phyloP scores from a whole-genome alignment of 768 basidiomycete species.

The Mycena amicta region DNA sequence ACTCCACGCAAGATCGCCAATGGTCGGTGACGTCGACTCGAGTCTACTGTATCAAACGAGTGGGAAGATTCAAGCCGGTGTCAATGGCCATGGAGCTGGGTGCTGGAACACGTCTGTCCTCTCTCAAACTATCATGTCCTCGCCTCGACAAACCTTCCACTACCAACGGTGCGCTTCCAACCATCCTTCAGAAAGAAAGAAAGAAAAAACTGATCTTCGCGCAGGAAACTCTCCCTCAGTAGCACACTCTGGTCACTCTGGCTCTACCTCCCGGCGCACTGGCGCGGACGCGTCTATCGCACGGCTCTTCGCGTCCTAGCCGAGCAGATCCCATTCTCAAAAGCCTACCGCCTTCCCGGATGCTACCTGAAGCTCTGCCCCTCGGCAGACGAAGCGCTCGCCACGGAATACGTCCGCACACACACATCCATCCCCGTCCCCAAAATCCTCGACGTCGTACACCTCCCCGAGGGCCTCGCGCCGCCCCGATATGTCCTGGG shows the following conservation, averaged over 20 bases:
- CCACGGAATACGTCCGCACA: constrained; percentile 18
- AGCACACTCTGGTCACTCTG: constrained; percentile 7
- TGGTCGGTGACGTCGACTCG: too few species aligned
- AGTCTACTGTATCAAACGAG: too few species aligned
- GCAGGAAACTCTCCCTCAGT: too few species aligned
- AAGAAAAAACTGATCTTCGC: too few species aligned
- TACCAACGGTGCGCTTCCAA: neutral
- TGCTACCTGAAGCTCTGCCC: constrained; percentile 13
- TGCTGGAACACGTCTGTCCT: too few species aligned
- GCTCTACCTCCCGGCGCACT: constrained; percentile 8
- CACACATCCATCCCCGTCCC: constrained; percentile 19
- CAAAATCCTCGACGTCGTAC: constrained; percentile 15
- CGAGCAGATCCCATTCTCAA: neutral
- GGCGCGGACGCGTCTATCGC: constrained; percentile 10
- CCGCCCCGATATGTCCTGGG: too few species aligned
- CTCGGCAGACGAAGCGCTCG: constrained; percentile 13
- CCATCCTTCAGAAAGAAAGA: constrained; percentile 1
- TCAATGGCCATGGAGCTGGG: too few species aligned
- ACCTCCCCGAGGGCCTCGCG: neutral
- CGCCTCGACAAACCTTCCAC: neutral
- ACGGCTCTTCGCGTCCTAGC: neutral
- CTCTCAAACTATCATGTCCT: neutral
- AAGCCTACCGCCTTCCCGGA: constrained; percentile 10
- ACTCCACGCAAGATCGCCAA: too few species aligned
- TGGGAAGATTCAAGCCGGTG: too few species aligned